Base-by-base conservation (phyloP, 1,284 basidiomycete genomes). In the Stereum hirsutum region DNA sequence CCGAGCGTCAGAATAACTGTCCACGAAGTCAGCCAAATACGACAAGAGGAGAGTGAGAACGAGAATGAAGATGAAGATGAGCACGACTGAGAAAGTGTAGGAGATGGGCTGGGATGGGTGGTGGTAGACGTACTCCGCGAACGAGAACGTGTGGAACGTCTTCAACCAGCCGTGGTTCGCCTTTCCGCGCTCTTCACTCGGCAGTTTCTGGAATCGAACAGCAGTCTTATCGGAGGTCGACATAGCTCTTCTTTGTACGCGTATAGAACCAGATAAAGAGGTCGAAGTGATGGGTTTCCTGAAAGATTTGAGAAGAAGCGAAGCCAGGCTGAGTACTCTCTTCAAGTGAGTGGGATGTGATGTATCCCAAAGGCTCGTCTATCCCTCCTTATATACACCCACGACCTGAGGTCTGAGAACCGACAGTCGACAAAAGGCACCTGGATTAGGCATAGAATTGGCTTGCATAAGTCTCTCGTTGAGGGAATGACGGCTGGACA, bases 91-190 rank as follows among this genome's bases (percentile, higher is more conserved):
- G 8, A 33, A n/a, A 32, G n/a, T n/a, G n/a, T n/a, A n/a, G n/a
- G n/a, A n/a, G n/a, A n/a, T n/a, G n/a, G n/a, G n/a, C n/a, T n/a
- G n/a, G n/a, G n/a, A n/a, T n/a, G n/a, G n/a, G n/a, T n/a, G n/a
- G 10, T 25, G 24, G 30, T 25, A 20, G 17, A 69, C 78, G 41
- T 57, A 83, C 81, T 63, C 63, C 1, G 90, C 84, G 55, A 94
- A 93, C 6, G 80, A 78, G 60, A 90, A 93, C 0, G 89, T 86
- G 53, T 91, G 88, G 70, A 91, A 90, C 0, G 84, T 85, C 71
- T 92, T 93, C 39, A 97, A 69, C 92, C 92, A 97, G 19, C 80
- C 79, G 54, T 92, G 90, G 58, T 95, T 78, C 11, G 85, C 86
- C 43, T 84, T 64, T 6, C 89, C 90, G 33, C 91, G 74, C 38